Evolutionary conservation across 2,329 filamentous ascomycete species (phyloP), one percentile per base, ranked within the genome.

Genomic region (Lizonia empirigonia): DNA sequence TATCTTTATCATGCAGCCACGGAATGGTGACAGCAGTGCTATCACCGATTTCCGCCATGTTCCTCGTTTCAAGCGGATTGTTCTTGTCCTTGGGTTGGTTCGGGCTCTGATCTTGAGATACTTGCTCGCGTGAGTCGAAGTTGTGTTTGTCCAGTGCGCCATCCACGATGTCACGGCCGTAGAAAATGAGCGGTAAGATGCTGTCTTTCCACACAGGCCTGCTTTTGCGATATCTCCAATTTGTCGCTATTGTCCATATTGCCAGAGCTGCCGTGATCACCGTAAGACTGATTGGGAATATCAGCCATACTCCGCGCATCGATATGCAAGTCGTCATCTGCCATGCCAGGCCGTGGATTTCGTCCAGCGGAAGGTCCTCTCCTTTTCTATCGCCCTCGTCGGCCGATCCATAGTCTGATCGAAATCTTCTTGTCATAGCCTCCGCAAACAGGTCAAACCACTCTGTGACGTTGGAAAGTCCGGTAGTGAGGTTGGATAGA

Each of bases 191-290:
- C 0, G 44, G 44, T 13, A 39, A 15, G 12, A 47, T 39, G 5
- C 20, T 47, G 16, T 47, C 44, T 22, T 47, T 47, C 44, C 44
- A 39, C 7, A 47, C 44, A 8, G 44, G 44, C 24, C 20, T 19
- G 19, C 10, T 34, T 5, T 32, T 15, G n/a, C 44, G 39, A 10
- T 32, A n/a, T 18, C 19, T 27, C 27, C 27, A 41, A 15, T 22
- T 39, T 3, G 15, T 13, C 2, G 18, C 7, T 9, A 33, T 39
- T 4, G 35, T 39, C 41, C 32, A 44, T 3, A 20, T 20, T 4
- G 15, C 12, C 12, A 42, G 30, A 16, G 22, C 13, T n/a, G 15
- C 19, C 7, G 39, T 24, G 19, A 42, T 12, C 4, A 8, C 19
- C 7, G 39, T 42, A 4, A 42, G 20, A 7, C 6, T 34, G 16